Conservation (phyloP, 345 rosid genomes). For the Eucalyptus marginata region DNA sequence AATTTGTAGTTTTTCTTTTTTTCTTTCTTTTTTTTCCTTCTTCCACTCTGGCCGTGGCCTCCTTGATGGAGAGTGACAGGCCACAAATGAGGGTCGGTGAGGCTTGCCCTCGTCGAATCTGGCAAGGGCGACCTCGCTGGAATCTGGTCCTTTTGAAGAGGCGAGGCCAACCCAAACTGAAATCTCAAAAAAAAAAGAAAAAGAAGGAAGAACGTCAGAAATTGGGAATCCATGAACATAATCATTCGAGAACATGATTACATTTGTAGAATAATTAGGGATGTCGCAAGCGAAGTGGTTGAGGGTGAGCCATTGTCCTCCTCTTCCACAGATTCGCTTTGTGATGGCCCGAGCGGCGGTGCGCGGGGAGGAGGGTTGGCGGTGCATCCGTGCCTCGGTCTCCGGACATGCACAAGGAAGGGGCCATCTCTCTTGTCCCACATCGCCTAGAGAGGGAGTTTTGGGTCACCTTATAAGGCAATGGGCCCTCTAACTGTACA, state of each 20-base stretch:
- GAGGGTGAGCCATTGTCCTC: slow-evolving; percentile 67
- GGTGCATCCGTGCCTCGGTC: too few species aligned
- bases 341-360: too few species aligned
- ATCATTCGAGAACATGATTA: background rate
- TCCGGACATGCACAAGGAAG: too few species aligned
- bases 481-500: too few species aligned
- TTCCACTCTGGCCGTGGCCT: accelerated
- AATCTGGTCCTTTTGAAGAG: background rate
- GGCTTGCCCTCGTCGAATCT: too few species aligned
- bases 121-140: too few species aligned
- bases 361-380: too few species aligned
- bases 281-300: slow-evolving; percentile 46
- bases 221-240: background rate
- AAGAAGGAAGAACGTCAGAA: background rate
- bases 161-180: background rate
- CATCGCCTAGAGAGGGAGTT: too few species aligned
- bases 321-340: slow-evolving; percentile 78
- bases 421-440: too few species aligned
- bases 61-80: too few species aligned
- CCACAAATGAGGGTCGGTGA: accelerated
- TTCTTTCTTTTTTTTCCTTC: accelerated
- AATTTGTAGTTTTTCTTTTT: accelerated
- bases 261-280: background rate
- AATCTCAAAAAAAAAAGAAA: background rate
- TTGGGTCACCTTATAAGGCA: too few species aligned